Base-by-base conservation (phyloP, 352 stramenopile genomes). In the Phytopythium litorale region DNA sequence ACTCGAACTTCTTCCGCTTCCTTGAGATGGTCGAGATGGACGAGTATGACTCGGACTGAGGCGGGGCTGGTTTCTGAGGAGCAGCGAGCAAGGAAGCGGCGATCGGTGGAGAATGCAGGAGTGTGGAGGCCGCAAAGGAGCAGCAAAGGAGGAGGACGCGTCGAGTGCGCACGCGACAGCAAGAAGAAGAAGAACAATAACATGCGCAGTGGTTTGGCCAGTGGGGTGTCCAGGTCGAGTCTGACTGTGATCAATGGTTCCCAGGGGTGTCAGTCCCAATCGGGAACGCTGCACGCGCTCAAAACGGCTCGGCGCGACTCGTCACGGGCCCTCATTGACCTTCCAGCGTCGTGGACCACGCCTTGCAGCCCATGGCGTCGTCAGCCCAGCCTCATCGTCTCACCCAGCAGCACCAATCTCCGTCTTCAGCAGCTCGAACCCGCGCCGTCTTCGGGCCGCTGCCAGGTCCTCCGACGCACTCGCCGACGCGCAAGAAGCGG, bases 1-100 rank as follows among this genome's bases (percentile, higher is more conserved):
- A 91, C 64, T 83, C 68, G 45, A 67, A 84, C 52, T 72, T 91
- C 30, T 83, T 91, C 49, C 73, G 67, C 43, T 88, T 88, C 58
- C 75, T 91, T 30, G 78, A 88, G 66, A 78, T 74, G 59, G 72
- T 76, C 23, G 79, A 84, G 54, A 84, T 72, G 76, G 76, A 84
- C 37, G 70, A 86, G 12, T 51, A 74, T 23, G 69, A 70, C 33
- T 50, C 35, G 12, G 53, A 78, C 21, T 43, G 21, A 49, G 7
- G 42, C 18, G 3, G 42, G 42, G 42, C 19, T 49, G 42, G 13
- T 45, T 12, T 45, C 15, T 45, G 16, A 11, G 40, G 40, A 8
- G 40, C 40, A 51, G 4, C 33, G 46, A 1, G 5, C 23, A 35
- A 37, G 11, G 25, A 51, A n/a, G 28, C 28, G 19, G 21, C 42